Conservation (phyloP, 495 filamentous ascomycete species). For the Neurospora sp. region DNA sequence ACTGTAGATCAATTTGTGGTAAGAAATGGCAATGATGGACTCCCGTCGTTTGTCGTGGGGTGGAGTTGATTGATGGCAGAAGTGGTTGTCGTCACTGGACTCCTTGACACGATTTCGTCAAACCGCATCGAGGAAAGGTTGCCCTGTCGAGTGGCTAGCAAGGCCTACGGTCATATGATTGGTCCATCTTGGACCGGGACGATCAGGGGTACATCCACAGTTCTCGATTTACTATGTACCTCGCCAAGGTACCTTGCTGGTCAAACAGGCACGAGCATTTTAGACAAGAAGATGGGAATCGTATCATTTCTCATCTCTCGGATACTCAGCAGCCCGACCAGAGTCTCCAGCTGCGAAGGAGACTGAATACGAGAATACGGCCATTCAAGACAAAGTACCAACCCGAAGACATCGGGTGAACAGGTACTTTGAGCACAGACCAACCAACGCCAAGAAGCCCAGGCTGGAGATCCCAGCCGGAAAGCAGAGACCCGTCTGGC, state of each 20-base stretch:
- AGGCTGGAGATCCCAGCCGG: not conserved
- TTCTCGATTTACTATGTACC: not conserved
- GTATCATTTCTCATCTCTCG: not conserved
- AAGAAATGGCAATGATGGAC: not conserved
- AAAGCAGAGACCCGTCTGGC: not conserved
- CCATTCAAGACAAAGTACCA: not conserved
- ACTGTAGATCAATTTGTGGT: not conserved
- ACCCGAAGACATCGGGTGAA: not conserved
- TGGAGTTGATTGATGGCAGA: not conserved
- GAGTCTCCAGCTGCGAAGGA: not conserved
- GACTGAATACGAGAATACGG: not conserved
- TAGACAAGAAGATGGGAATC: not conserved
- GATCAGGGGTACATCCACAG: not conserved
- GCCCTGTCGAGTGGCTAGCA: not conserved
- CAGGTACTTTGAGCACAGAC: not conserved
- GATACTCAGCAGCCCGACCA: not conserved
- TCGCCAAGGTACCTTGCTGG: not conserved
- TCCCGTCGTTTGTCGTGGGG: not conserved
- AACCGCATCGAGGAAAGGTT: not conserved
- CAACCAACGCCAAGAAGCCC: not conserved
- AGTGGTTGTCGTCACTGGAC: no score
- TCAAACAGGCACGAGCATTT: not conserved
- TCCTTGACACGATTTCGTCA: not conserved
- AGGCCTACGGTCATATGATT: not conserved
- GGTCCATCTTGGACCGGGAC: not conserved